These are phyloP conservation scores for Sutorius eximius DNA, from an alignment of 1,284 basidiomycete species.

Conservation along the genomic window DNA sequence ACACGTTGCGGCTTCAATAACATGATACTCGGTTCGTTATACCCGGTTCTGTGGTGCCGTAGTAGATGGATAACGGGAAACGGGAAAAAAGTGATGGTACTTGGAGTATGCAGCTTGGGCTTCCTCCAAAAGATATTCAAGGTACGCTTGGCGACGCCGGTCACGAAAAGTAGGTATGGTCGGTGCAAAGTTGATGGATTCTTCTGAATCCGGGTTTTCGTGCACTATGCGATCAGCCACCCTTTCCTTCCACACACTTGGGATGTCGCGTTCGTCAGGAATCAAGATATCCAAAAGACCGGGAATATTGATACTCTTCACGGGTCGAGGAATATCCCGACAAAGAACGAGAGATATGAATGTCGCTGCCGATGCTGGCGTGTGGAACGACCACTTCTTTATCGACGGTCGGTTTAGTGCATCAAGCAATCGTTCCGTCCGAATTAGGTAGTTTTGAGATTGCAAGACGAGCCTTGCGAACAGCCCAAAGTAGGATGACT, in stretches of 20 bases:
- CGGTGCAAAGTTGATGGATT: conserved; percentile 14
- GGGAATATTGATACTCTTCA: conserved; percentile 8
- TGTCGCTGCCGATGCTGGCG: conserved; percentile 14
- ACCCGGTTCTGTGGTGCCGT: too few relatives aligned
- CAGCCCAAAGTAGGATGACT: conserved; percentile 15
- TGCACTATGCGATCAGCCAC: conserved; percentile 20
- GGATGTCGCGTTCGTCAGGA: conserved; percentile 16
- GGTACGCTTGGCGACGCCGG: conserved; percentile 7
- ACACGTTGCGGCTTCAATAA: too few relatives aligned
- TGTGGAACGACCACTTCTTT: conserved; percentile 16
- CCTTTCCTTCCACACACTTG: conserved; percentile 19
- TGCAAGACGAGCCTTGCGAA: conserved; percentile 16
- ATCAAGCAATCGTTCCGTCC: conserved; percentile 9
- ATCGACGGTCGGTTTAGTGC: conserved; percentile 11
- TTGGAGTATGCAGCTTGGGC: conserved; percentile 8
- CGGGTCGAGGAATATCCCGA: conserved; percentile 12
- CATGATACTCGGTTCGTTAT: too few relatives aligned
- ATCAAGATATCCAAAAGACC: conserved; percentile 17
- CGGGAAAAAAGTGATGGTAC: background rate
- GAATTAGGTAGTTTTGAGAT: conserved; percentile 22
- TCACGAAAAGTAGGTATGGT: conserved; percentile 21
- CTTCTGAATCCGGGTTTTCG: conserved; percentile 1
- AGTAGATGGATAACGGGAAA: background rate
- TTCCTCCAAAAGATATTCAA: conserved; percentile 17
- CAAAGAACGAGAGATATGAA: conserved; percentile 20